Percentiles rank a stretch among this genome's conserved stretches.
phyloP scores from a whole-genome alignment of 768 basidiomycete genomes.

The Fomitopsis serialis region DNA sequence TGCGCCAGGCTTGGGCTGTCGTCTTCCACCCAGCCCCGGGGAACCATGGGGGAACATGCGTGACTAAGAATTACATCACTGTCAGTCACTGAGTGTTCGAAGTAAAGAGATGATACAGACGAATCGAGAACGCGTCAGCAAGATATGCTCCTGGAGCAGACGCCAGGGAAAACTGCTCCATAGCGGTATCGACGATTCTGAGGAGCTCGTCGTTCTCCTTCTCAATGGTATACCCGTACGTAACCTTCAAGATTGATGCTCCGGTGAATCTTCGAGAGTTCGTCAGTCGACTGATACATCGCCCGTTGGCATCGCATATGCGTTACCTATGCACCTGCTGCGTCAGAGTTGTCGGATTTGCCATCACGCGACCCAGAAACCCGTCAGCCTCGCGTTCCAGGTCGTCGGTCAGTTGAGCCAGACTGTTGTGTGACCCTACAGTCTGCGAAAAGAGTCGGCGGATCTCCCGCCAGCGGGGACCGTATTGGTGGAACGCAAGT shows the following conservation, averaged over 20 bases:
- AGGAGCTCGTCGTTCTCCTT: conserved; percentile 21
- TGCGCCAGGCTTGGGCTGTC: conserved; percentile 23
- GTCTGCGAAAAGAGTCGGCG: conserved; percentile 33
- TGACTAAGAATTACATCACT: conserved; percentile 18
- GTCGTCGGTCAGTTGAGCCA: conserved; percentile 28
- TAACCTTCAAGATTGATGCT: conserved; percentile 21
- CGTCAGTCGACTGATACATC: not conserved
- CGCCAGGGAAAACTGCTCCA: conserved; percentile 16
- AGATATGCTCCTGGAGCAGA: conserved; percentile 30
- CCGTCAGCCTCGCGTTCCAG: conserved; percentile 37
- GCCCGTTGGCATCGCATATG: not conserved
- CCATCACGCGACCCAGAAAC: conserved; percentile 38
- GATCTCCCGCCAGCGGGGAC: conserved; percentile 36
- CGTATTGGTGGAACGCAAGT: conserved; percentile 34
- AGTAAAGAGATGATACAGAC: conserved; percentile 15
- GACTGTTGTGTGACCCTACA: conserved; percentile 34
- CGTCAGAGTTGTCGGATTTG: conserved; percentile 31
- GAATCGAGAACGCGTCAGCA: conserved; percentile 25
- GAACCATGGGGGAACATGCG: conserved; percentile 34
- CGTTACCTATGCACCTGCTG: conserved; percentile 35
- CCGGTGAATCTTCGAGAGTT: conserved; percentile 17
- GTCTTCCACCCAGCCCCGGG: conserved; percentile 33
- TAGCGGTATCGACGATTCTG: conserved; percentile 19
- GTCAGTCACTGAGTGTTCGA: not conserved
- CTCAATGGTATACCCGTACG: conserved; percentile 23